These are phyloP conservation scores for Aegilops tauschii DNA, from an alignment of 176 grass and related monocot species.

Conservation along the genomic window DNA sequence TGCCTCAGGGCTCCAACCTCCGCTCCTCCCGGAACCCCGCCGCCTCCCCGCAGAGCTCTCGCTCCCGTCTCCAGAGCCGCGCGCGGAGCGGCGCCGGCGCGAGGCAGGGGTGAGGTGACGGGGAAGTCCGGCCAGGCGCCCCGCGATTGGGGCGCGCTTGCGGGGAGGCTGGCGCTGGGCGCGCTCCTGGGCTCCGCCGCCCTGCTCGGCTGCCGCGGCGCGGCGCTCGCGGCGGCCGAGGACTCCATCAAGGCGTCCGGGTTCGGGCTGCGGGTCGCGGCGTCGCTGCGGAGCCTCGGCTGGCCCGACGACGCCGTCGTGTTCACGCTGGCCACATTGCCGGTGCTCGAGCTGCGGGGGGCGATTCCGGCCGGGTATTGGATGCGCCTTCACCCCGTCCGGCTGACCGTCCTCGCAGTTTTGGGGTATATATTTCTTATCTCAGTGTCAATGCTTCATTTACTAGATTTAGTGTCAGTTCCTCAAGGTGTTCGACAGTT, in stretches of 20 bases:
- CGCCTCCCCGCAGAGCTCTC: not conserved
- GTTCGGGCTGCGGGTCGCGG: slow-evolving; percentile 72
- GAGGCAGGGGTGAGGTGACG: not conserved
- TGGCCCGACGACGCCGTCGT: slow-evolving; percentile 90
- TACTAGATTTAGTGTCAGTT: not conserved
- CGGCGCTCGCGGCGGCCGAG: slow-evolving; percentile 35
- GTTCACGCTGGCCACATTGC: slow-evolving; percentile 71
- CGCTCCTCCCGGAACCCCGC: not conserved
- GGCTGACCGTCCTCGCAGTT: slow-evolving; percentile 72
- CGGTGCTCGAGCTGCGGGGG: slow-evolving; percentile 85
- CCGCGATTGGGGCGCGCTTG: not conserved
- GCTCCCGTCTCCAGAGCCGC: not conserved
- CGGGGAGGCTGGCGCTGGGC: slow-evolving; percentile 15
- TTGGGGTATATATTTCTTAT: slow-evolving; percentile 58
- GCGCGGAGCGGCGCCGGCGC: not conserved
- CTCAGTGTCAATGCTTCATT: not conserved
- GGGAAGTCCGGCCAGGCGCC: not conserved
- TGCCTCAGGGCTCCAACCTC: not conserved
- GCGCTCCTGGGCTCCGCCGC: slow-evolving; percentile 26
- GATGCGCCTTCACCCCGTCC: slow-evolving; percentile 77
- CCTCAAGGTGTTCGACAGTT: not conserved
- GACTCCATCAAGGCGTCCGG: slow-evolving; percentile 73
- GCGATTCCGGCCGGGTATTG: slow-evolving; percentile 92
- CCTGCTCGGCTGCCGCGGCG: slow-evolving; percentile 28
- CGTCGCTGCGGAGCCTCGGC: slow-evolving; percentile 64